Conservation (phyloP, 2,329 filamentous ascomycete species). For the Magnaporthiopsis rhizophila region DNA sequence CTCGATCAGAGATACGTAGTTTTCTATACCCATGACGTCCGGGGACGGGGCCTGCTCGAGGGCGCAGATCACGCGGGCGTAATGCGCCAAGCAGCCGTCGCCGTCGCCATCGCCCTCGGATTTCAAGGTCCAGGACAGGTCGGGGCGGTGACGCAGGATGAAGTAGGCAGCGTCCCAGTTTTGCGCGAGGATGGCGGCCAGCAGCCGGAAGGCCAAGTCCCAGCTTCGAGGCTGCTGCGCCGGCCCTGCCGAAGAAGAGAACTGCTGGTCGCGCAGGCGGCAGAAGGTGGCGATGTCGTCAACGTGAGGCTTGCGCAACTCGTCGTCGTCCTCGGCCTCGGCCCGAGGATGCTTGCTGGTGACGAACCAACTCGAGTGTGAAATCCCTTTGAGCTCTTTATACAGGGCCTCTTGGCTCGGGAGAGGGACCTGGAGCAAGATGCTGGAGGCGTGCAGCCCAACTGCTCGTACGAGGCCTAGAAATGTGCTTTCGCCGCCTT, state of each 20-base stretch:
- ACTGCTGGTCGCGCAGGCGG: neutral
- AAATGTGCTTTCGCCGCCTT: neutral
- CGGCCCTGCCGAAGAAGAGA: neutral
- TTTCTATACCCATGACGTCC: neutral
- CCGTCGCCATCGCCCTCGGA: no score
- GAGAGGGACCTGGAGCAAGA: neutral
- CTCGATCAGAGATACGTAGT: neutral
- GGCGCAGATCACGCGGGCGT: neutral
- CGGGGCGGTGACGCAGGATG: neutral
- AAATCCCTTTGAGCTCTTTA: neutral
- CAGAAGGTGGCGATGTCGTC: neutral
- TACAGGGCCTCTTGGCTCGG: neutral
- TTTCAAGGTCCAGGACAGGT: neutral
- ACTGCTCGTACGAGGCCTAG: neutral
- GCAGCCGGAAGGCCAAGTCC: constrained; percentile 1
- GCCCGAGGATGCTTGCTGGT: no score
- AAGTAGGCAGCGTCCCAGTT: constrained; percentile 2
- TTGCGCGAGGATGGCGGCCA: neutral
- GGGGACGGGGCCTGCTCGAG: neutral
- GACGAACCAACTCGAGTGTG: neutral
- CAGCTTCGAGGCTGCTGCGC: neutral
- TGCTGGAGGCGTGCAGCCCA: neutral
- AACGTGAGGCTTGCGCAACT: neutral
- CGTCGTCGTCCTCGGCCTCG: neutral
- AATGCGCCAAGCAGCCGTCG: neutral